Evolutionary conservation across 306 rosid genomes (phyloP), one percentile per base, ranked within the genome.

Genomic region (Vachellia pachyceras): DNA sequence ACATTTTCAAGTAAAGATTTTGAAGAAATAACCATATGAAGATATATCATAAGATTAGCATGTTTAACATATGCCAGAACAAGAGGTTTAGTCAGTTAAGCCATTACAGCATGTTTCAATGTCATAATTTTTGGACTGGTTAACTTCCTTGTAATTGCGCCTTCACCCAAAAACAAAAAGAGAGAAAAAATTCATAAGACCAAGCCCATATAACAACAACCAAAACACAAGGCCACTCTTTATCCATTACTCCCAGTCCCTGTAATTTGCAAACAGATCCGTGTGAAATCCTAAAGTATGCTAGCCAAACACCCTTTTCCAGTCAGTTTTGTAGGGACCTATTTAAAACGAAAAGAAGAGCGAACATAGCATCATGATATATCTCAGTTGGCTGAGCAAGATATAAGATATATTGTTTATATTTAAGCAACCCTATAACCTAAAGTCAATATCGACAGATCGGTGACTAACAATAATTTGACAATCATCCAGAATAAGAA

Each of bases 21-120:
- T 60, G 77, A 81, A 80, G 73, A 79, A 75, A 78, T 63, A 42
- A 74, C 3, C 35, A 58, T 68, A 40, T 49, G 55, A 36, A 49
- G 78, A 64, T 75, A 60, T 35, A 75, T 79, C 55, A 49, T 0
- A 55, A 8, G 25, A 55, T 55, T 7, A 55, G 29, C 33, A 20
- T 55, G 63, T 55, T 55, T 55, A 55, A 55, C 13, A n/a, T 7
- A 55, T 7, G 33, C 8, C 13, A 22, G 8, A 18, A 55, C 33
- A 55, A 55, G 25, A 20, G 25, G 11, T 55, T n/a, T 8, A 55
- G 25, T 55, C 33, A 55, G 13, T 20, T 55, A 55, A n/a, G 29
- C 23, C 63, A n/a, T 55, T 55, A n/a, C 2, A 55, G 63, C 9
- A 55, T 55, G 63, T 55, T 20, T 3, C 20, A n/a, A 55, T 20